Base-by-base conservation (phyloP, 352 stramenopile genomes). In the Globisporangium orthogonon region DNA sequence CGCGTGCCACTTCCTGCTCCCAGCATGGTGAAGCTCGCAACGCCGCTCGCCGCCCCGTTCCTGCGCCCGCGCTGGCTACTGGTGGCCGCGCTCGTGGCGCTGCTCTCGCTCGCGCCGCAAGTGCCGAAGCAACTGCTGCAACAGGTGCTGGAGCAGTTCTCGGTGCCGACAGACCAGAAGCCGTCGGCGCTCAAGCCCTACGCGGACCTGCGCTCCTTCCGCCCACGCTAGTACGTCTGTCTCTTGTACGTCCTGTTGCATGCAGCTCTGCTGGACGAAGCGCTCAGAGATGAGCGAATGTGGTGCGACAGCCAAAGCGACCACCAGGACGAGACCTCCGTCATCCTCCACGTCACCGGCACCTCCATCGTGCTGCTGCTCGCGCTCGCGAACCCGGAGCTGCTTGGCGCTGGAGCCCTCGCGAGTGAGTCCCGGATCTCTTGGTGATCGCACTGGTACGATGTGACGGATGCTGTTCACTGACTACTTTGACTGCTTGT, bases 291-390 rank as follows among this genome's bases (percentile, higher is more conserved):
- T 17, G 31, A 0, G 2, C 1, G 7, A 7, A 5, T 57, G 30
- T 37, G 41, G 5, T 28, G 6, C 5, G 51, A 9, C 31, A 70
- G 63, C 29, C 23, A 61, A 37, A 14, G 50, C 17, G 73, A 83
- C 54, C 73, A 83, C 55, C 73, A 80, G 54, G 61, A 80, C 60
- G 53, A 71, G 39, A 80, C 66, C 46, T 69, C 68, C 13, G 71
- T 83, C 43, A 70, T 45, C 4, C 66, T 83, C 15, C 73, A 83
- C 39, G 70, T 61, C 18, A 65, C 61, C 10, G 73, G 73, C 63
- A 83, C 71, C 41, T 73, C 73, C 7, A 43, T 83, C 29, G 61
- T 74, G 44, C 17, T 73, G 30, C 47, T 83, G 33, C 18, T 80
- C 29, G 11, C 63, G 28, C 57, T 83, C 10, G 52, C 62, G 15